Conservation (phyloP, 371 early-diverging fungal species). For the Zychaea mexicana region DNA sequence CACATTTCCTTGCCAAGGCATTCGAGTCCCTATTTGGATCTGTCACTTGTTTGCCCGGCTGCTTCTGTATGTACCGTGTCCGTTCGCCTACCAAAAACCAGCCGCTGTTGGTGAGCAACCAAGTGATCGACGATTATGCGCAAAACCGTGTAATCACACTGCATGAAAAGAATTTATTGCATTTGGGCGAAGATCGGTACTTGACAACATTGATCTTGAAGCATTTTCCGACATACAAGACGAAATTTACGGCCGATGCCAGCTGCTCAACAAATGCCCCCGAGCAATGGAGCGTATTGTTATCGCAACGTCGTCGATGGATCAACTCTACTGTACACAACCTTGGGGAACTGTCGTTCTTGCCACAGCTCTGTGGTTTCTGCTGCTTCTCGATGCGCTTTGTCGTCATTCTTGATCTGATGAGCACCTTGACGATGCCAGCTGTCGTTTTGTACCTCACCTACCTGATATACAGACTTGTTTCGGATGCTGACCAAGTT, state of each 20-base stretch:
- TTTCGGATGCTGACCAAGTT: conserved; percentile 46
- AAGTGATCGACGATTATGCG: conserved; percentile 93
- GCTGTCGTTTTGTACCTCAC: conserved; percentile 86
- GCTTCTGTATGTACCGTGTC: conserved; percentile 92
- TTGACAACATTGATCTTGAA: conserved; percentile 98
- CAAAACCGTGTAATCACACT: conserved; percentile 96
- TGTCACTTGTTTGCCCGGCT: conserved; percentile 92
- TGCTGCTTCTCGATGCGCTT: conserved; percentile 97
- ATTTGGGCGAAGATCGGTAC: conserved; percentile 89
- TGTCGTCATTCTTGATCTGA: conserved; percentile 89
- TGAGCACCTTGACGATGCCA: conserved; percentile 89
- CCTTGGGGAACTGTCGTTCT: conserved; percentile 84
- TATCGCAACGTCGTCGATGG: conserved; percentile 98
- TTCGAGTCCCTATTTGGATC: conserved; percentile 84
- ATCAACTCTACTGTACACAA: conserved; percentile 99
- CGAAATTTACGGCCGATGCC: conserved; percentile 96
- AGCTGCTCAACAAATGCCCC: conserved; percentile 97
- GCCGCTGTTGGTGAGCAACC: conserved; percentile 90
- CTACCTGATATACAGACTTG: conserved; percentile 70
- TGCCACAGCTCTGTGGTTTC: conserved; percentile 91
- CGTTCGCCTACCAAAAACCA: conserved; percentile 77
- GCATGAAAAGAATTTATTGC: conserved; percentile 92
- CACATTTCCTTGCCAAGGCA: conserved; percentile 79
- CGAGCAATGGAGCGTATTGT: conserved; percentile 89
- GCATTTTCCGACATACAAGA: conserved; percentile 96